Percentiles rank a stretch among this genome's conserved stretches.
Conservation (phyloP, 1,139 yeast species). For the Magnusiomyces tetraspermus region DNA sequence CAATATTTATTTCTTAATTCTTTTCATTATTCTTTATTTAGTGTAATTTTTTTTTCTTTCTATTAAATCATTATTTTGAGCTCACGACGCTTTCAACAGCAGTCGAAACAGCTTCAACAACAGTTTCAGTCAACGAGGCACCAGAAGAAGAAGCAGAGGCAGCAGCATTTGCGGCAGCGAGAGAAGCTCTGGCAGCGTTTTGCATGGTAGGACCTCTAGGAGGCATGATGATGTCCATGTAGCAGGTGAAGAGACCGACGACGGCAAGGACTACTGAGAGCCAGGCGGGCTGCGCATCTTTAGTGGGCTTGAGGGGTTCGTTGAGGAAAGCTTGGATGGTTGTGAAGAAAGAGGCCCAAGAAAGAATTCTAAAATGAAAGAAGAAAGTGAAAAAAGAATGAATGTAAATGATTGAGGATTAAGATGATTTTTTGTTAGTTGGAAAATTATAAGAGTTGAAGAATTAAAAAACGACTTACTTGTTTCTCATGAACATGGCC, state of each 20-base stretch:
- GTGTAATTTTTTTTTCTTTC: too few species aligned
- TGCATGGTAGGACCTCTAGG: slow-evolving; percentile 20
- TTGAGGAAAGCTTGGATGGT: slow-evolving; percentile 44
- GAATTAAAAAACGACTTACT: slow-evolving; percentile 16
- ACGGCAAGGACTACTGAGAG: slow-evolving; percentile 26
- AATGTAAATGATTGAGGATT: not conserved
- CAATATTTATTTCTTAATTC: too few species aligned
- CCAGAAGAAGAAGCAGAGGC: slow-evolving; percentile 1
- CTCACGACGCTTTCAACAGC: too few species aligned
- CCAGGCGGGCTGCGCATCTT: slow-evolving; percentile 30
- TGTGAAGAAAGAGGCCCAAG: slow-evolving; percentile 50
- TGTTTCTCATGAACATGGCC: slow-evolving; percentile 47
- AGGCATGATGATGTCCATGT: slow-evolving; percentile 33
- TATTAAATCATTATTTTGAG: too few species aligned
- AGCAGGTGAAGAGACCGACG: slow-evolving; percentile 29
- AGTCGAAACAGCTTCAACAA: not conserved
- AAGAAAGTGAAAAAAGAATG: not conserved
- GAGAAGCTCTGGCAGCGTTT: slow-evolving; percentile 13
- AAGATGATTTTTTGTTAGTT: not conserved
- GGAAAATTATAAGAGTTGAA: not conserved
- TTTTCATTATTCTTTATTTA: too few species aligned
- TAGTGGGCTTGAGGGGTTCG: slow-evolving; percentile 36
- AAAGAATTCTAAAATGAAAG: slow-evolving; percentile 36
- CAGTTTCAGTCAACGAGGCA: not conserved
- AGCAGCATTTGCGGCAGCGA: slow-evolving; percentile 11